Evolutionary conservation across 495 filamentous ascomycete genomes (phyloP), one percentile per base, ranked within the genome.

Genomic region (Chaetomidium leptoderma): DNA sequence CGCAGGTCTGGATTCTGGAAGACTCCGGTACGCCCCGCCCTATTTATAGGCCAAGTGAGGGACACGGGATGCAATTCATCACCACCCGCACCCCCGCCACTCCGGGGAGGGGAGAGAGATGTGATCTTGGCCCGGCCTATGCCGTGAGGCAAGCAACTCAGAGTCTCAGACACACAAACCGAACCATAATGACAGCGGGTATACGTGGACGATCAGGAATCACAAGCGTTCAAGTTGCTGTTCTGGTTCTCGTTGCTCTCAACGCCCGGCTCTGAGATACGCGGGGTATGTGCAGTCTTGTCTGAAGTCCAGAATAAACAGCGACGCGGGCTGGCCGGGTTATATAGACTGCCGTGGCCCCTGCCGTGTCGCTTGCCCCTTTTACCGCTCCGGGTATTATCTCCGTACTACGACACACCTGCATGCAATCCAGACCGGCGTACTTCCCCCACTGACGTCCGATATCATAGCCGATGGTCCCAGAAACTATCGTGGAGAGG

Each of bases 361-460:
- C 35, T 19, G 33, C 35, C 35, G 33, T 39, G 23, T 52, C 35
- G 49, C 49, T 44, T 47, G 56, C 43, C n/a, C 29, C 21, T 32
- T 51, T 19, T 14, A 35, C 43, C 51, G 39, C 48, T 24, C 53
- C 58, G 60, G 60, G 36, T 61, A 24, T 49, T 29, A n/a, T 55
- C 43, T 43, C 23, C 36, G 30, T 33, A 10, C 11, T n/a, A n/a
- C n/a, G n/a, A n/a, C 35, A 17, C 39, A 26, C 24, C 21, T 40
- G 16, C 50, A 21, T 59, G 56, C 56, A 30, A 32, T 21, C 56
- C 44, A 55, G 43, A 46, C 45, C 13, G 14, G 19, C 47, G 19
- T 42, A 27, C 45, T 54, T 62, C 35, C 62, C 62, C 59, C 59
- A 65, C 59, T 14, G 23, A 53, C 46, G 47, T 57, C 62, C 62